Evolutionary conservation across 1,284 basidiomycete genomes (phyloP).

Genomic region (Cutaneotrichosporon cutaneum): DNA sequence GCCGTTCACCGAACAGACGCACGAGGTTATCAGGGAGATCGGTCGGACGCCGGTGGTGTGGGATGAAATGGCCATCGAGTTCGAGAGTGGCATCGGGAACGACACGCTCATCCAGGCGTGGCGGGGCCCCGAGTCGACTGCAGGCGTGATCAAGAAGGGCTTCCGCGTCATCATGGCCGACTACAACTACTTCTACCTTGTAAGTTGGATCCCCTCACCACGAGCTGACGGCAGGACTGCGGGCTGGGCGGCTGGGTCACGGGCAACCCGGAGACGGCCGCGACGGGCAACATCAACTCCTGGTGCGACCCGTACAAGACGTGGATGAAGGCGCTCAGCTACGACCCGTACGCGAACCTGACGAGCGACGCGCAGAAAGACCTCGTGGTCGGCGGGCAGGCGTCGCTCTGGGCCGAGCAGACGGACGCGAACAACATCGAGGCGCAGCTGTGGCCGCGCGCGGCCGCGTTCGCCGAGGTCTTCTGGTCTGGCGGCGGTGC

Average conservation of each 20-base stretch:
- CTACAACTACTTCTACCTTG: slow-evolving; percentile 74
- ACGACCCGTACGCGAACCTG: slow-evolving; percentile 63
- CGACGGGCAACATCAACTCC: slow-evolving; percentile 49
- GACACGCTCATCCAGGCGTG: slow-evolving; percentile 72
- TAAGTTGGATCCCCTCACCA: slow-evolving; percentile 43
- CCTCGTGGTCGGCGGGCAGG: slow-evolving; percentile 64
- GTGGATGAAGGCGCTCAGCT: slow-evolving; percentile 63
- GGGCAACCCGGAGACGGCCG: slow-evolving; percentile 33
- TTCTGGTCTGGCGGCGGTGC: slow-evolving; percentile 70
- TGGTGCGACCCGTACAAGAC: slow-evolving; percentile 76
- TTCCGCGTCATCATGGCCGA: slow-evolving; percentile 66
- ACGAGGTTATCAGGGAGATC: slow-evolving; percentile 54
- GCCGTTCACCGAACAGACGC: slow-evolving; percentile 62
- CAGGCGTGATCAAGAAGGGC: slow-evolving; percentile 60
- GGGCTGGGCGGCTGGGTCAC: slow-evolving; percentile 75
- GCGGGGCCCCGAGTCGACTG: slow-evolving; percentile 59
- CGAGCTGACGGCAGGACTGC: slow-evolving; percentile 59
- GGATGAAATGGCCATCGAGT: slow-evolving; percentile 59
- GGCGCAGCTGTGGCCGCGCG: slow-evolving; percentile 71
- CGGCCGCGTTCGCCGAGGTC: slow-evolving; percentile 72
- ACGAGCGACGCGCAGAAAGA: slow-evolving; percentile 55
- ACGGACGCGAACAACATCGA: slow-evolving; percentile 69
- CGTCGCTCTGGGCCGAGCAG: slow-evolving; percentile 77
- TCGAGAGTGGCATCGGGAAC: slow-evolving; percentile 56
- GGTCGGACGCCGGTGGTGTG: slow-evolving; percentile 68